Base-by-base conservation (phyloP, 2,329 filamentous ascomycete species). In the Stachybotrys echinatus region DNA sequence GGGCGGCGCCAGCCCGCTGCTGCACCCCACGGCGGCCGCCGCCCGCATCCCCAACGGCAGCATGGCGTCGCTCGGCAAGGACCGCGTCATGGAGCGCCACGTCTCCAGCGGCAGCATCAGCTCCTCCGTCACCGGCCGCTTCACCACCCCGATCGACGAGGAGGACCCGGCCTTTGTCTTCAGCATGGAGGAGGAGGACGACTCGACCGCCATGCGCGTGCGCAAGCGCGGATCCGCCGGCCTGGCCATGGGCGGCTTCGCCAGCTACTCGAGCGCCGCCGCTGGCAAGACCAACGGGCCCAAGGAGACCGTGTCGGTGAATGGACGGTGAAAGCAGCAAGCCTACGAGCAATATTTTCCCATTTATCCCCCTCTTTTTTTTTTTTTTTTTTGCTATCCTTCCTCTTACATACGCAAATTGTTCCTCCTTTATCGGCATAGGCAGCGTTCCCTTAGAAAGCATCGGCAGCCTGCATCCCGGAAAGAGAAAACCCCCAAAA, bases 131-230 rank as follows among this genome's bases (percentile, higher is more conserved):
- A 79, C 74, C 38, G 79, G 79, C 19, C 72, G 82, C 17, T 84
- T 83, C 61, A 81, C 81, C 2, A 84, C 80, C 1, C 81, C 81
- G 3, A 85, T 85, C 53, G 81, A 84, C 52, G 82, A 85, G 60
- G 82, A 85, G 57, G 80, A 85, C 49, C 73, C 79, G 4, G 76
- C 80, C 22, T 84, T 85, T 55, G 78, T 85, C 14, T 85, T 85
- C 61, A 80, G 72, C 59, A 85, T 85, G 81, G 82, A 85, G 56
- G 80, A 83, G 49, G 79, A 81, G 22, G 78, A 80, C 20, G 80
- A 83, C 27, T 68, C 75, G 20, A 69, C 75, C 37, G 66, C 65
- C 18, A 66, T 69, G 49, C 68, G 72, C 40, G 69, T 72, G 10
- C 67, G 74, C 47, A 81, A 80, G 65, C 74, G 77, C 49, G 69